Evolutionary conservation across 148 eudicot species (phyloP).

Genomic region (Arbutus unedo): DNA sequence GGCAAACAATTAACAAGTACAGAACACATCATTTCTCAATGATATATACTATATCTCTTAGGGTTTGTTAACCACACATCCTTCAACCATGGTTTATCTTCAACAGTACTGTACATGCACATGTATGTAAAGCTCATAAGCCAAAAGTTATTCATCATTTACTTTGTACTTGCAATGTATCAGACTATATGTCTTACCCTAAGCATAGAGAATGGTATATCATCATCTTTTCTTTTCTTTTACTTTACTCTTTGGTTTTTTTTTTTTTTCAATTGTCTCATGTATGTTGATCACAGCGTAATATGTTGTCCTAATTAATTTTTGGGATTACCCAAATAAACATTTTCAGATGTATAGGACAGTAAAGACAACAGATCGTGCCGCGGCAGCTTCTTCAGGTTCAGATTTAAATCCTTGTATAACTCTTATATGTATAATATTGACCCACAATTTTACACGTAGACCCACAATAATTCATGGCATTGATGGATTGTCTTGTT

Average conservation of each 20-base stretch:
- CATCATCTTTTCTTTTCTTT: background rate
- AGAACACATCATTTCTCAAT: constrained; percentile 90
- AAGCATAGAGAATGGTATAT: background rate
- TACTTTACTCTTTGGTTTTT: background rate
- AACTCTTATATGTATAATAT: too few relatives aligned
- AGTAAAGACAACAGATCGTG: constrained; percentile 94
- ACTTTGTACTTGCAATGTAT: constrained; percentile 25
- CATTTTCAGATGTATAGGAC: constrained; percentile 61
- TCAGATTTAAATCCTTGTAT: background rate
- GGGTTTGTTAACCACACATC: constrained; percentile 25
- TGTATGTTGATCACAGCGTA: background rate
- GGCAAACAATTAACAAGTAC: constrained; percentile 45
- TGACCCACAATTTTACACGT: too few relatives aligned
- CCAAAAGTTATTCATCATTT: constrained; percentile 22
- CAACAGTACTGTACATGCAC: constrained; percentile 8
- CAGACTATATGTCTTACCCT: constrained; percentile 10
- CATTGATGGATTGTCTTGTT: background rate
- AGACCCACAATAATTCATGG: too few relatives aligned
- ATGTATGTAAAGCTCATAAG: background rate
- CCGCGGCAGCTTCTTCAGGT: constrained; percentile 77
- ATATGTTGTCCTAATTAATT: background rate
- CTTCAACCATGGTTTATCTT: constrained; percentile 35
- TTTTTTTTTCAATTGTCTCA: background rate
- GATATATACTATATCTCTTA: constrained; percentile 29
- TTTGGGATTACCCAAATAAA: background rate